Conservation (phyloP, 371 early-diverging fungal genomes). For the Apophysomyces trapeziformis region DNA sequence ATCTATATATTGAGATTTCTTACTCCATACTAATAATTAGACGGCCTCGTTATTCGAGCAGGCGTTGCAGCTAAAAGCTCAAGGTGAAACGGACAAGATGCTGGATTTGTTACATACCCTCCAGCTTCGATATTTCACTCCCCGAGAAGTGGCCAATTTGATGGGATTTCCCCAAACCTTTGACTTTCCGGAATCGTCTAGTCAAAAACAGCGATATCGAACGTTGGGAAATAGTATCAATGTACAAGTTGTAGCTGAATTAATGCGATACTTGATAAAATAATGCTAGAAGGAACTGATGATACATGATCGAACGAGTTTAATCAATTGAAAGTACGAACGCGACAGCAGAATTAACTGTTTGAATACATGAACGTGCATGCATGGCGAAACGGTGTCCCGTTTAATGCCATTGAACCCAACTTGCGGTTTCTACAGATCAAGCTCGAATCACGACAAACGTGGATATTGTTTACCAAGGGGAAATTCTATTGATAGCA, state of each 20-base stretch:
- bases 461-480: too few species aligned
- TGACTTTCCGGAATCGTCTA: constrained; percentile 56
- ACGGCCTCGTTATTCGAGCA: constrained; percentile 28
- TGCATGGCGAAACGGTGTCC: too few species aligned
- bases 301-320: too few species aligned
- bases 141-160: constrained; percentile 75
- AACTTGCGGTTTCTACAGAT: too few species aligned
- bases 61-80: constrained; percentile 26
- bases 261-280: constrained; percentile 58
- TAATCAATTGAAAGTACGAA: too few species aligned
- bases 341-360: too few species aligned
- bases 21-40: constrained; percentile 17
- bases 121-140: constrained; percentile 78
- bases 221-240: constrained; percentile 75
- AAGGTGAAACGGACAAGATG: constrained; percentile 32
- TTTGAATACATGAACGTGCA: too few species aligned
- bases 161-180: constrained; percentile 78
- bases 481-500: too few species aligned
- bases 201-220: constrained; percentile 66
- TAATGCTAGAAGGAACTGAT: constrained; percentile 14
- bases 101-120: constrained; percentile 38
- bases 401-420: too few species aligned
- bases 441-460: too few species aligned
- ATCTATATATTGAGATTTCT: too few species aligned
- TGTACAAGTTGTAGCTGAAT: constrained; percentile 62